A percentile compares a stretch with the other conserved stretches of the same genome.
phyloP scores from a whole-genome alignment of 2,329 filamentous ascomycete genomes.

The Stenocarpella maydis region DNA sequence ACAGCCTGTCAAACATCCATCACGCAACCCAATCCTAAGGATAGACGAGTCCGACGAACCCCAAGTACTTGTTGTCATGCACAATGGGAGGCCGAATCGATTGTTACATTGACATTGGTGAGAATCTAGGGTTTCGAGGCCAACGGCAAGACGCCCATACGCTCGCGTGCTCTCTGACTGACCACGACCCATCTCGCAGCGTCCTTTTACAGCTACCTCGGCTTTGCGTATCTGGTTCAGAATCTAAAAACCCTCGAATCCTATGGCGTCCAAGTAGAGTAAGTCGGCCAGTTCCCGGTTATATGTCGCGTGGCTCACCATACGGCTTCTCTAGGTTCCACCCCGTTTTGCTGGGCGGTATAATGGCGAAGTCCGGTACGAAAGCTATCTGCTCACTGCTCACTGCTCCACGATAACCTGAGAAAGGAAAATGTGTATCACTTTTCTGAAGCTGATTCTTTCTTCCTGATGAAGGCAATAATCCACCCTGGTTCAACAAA shows the following conservation, averaged over 20 bases:
- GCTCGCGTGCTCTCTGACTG: slow-evolving; percentile 15
- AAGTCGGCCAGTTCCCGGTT: slow-evolving; percentile 41
- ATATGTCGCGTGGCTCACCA: slow-evolving; percentile 5
- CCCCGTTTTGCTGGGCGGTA: slow-evolving; percentile 75
- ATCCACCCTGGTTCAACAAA: slow-evolving; percentile 75
- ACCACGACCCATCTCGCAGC: slow-evolving; percentile 52
- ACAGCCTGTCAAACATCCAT: not conserved
- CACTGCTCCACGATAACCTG: not conserved
- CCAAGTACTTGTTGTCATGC: not conserved
- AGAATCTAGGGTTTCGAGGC: slow-evolving; percentile 38
- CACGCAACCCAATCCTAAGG: not conserved
- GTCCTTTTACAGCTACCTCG: slow-evolving; percentile 68
- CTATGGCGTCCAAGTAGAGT: slow-evolving; percentile 73
- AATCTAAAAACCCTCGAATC: slow-evolving; percentile 63
- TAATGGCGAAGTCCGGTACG: slow-evolving; percentile 67
- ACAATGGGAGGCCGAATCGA: slow-evolving; percentile 70
- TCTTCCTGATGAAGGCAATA: slow-evolving; percentile 63
- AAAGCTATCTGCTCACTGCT: not conserved
- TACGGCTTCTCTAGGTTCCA: slow-evolving; percentile 60
- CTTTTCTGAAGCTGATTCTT: not conserved
- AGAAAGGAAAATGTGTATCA: not conserved
- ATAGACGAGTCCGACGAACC: not conserved
- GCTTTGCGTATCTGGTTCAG: slow-evolving; percentile 64
- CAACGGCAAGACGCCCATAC: not conserved
- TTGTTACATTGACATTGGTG: slow-evolving; percentile 73